A percentile compares a stretch with the other conserved stretches of the same genome.
Evolutionary conservation across 2,329 filamentous ascomycete genomes (phyloP).

Genomic region (Nothophaeocryptopus gaeumannii): DNA sequence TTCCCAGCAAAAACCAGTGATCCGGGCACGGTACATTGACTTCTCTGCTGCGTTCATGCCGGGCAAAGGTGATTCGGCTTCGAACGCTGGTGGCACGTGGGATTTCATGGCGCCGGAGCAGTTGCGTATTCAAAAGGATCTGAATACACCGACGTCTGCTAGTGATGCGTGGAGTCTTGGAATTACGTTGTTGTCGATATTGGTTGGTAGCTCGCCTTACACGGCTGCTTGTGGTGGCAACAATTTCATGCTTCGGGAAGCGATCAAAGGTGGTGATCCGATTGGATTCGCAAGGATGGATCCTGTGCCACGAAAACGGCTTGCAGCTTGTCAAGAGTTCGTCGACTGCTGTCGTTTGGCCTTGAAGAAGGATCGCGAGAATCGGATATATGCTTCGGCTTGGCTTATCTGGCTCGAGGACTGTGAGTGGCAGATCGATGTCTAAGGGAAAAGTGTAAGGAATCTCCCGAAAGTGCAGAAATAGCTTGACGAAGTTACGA

Average conservation of each 20-base stretch:
- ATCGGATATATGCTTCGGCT: constrained; percentile 27
- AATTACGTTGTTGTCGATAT: constrained; percentile 43
- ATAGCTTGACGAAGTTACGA: too few species aligned
- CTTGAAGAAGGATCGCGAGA: constrained; percentile 36
- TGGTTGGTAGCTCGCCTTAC: constrained; percentile 45
- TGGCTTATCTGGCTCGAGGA: constrained; percentile 35
- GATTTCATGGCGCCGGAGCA: constrained; percentile 44
- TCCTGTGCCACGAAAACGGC: constrained; percentile 30
- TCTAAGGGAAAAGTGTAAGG: too few species aligned
- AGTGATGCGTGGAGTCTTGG: constrained; percentile 47
- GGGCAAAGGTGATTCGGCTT: constrained; percentile 20
- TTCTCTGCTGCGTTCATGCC: constrained; percentile 42
- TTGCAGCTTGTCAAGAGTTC: constrained; percentile 35
- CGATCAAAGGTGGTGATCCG: constrained; percentile 44
- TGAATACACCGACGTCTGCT: constrained; percentile 33
- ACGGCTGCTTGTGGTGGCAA: constrained; percentile 39
- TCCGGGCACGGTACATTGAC: constrained; percentile 40
- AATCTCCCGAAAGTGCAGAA: too few species aligned
- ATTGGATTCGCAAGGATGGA: constrained; percentile 41
- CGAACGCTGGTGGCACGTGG: constrained; percentile 45
- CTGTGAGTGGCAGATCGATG: constrained; percentile 15
- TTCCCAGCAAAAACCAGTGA: constrained; percentile 21
- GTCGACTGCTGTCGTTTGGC: constrained; percentile 40
- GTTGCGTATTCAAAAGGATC: constrained; percentile 29
- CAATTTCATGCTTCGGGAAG: constrained; percentile 43